A percentile compares a stretch with the other conserved stretches of the same genome.
phyloP scores from a whole-genome alignment of 345 rosid species.

The Passiflora organensis region DNA sequence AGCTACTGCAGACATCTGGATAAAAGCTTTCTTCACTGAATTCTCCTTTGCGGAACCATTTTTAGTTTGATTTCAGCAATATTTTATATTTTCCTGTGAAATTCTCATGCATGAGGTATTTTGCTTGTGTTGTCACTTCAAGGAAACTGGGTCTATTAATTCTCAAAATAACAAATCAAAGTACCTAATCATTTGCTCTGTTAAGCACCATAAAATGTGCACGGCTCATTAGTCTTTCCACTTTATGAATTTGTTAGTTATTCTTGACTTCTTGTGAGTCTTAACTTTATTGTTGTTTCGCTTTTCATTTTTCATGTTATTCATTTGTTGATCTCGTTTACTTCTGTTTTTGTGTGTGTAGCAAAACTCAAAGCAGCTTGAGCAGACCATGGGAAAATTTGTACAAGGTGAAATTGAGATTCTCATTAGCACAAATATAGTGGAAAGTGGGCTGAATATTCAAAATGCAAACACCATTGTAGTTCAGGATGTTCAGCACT shows the following conservation, averaged over 20 bases:
- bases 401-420: conserved; percentile 72
- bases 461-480: conserved; percentile 93
- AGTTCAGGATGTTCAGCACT: conserved; percentile 92
- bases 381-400: conserved; percentile 93
- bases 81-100: background rate
- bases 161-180: background rate
- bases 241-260: conserved; percentile 3
- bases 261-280: background rate
- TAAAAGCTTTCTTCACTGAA: background rate
- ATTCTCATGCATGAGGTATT: background rate
- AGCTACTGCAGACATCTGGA: background rate
- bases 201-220: background rate
- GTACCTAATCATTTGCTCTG: background rate
- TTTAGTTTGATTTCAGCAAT: background rate
- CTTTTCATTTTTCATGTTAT: background rate
- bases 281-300: background rate
- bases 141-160: background rate
- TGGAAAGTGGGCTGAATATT: conserved; percentile 96
- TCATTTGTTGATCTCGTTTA: conserved; percentile 5
- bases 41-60: background rate
- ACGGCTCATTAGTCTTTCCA: background rate
- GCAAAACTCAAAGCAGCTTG: conserved; percentile 90
- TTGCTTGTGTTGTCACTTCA: background rate
- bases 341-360: conserved; percentile 28
- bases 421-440: conserved; percentile 86